Conservation (phyloP, 257 asterid genomes). For the Lithospermum erythrorhizon region DNA sequence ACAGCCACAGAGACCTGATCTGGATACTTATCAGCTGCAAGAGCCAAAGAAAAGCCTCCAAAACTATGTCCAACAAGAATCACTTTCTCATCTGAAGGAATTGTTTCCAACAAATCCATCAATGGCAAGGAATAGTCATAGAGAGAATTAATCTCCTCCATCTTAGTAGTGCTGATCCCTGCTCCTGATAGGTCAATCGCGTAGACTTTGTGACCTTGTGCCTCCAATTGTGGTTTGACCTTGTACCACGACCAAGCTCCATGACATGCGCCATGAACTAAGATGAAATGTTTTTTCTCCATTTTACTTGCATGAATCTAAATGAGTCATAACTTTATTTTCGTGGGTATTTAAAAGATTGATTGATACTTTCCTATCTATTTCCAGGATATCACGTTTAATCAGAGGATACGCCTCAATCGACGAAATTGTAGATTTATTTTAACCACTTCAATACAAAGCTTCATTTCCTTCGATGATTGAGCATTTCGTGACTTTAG, state of each 20-base stretch:
- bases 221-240: conserved; percentile 7
- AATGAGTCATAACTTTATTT: neutral
- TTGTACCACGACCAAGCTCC: conserved; percentile 26
- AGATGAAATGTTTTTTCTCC: conserved; percentile 10
- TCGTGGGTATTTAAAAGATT: neutral
- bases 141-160: conserved; percentile 7
- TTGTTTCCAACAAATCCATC: conserved; percentile 12
- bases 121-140: conserved; percentile 16
- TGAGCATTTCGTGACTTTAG: no score
- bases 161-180: conserved; percentile 3
- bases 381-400: no score
- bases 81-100: conserved; percentile 12
- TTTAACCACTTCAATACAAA: no score
- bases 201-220: conserved; percentile 13
- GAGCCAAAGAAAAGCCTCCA: conserved; percentile 18
- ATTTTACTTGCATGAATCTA: neutral
- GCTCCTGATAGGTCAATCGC: conserved; percentile 16
- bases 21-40: conserved; percentile 17
- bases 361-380: no score
- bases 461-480: no score
- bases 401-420: no score
- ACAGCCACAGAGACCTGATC: conserved; percentile 14
- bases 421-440: no score
- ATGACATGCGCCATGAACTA: conserved; percentile 19
- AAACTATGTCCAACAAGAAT: conserved; percentile 20